Evolutionary conservation across 257 asterid species (phyloP), one percentile per base, ranked within the genome.

Genomic region (Asclepias syriaca): DNA sequence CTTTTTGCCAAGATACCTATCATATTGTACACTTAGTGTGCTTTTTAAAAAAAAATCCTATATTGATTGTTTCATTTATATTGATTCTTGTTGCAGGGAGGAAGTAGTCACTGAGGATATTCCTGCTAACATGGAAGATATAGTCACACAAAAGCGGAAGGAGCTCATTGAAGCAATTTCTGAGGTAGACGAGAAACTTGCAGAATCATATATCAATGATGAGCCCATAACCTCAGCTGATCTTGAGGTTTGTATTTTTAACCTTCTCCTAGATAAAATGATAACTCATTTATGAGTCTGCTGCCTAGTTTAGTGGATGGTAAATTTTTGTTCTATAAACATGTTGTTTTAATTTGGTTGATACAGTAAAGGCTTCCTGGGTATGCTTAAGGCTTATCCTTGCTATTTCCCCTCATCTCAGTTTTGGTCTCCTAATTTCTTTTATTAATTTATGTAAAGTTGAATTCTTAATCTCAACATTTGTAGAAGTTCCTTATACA

Each of bases 141-240:
- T 77, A 65, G 94, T 90, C 75, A 77, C 80, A 67, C 96, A 92
- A 77, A 95, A 92, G 80, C 90, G 98, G n/a, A 96, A 88, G 68
- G 98, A 95, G 70, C 86, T 95, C 65, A 75, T 95, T 82, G 99
- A 95, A 85, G 76, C 70, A 22, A 98, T 92, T 67, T 95, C 98
- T 27, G 99, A 95, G 88, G 98, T 95, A 82, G 98, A 95, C 83
- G 99, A 95, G 78, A 67, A 81, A 73, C 96, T 95, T 77, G 99
- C 99, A 1, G 99, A 90, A 81, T 76, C 85, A 68, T 95, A 92
- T 81, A 92, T 95, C 51, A 88, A 86, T 39, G 99, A 95, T 77
- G 98, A 95, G 64, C 96, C 98, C 81, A 90, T 95, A 85, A 83
- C 93, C 72, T 74, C 89, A 72, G 45, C 84, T 68, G 92, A 90